Base-by-base conservation (phyloP, 202 grass and related monocot genomes). In the Cymbopogon flexuosus region DNA sequence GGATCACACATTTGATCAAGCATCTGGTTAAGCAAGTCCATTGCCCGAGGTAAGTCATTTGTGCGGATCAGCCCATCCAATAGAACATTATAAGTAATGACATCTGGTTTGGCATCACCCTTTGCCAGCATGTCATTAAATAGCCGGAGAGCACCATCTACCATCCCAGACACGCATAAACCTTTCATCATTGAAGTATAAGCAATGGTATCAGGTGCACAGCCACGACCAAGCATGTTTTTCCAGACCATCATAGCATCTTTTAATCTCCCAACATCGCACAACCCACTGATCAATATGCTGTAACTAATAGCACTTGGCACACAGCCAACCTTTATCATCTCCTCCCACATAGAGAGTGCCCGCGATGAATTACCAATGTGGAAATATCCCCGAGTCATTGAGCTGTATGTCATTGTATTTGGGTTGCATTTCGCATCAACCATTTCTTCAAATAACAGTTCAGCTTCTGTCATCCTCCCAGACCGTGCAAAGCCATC, bases 221-320 rank as follows among this genome's bases (percentile, higher is more conserved):
- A 93, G 15, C 90, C 95, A 83, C 63, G 65, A 29, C 18, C 76
- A 68, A 92, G 72, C 95, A 98, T 98, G 76, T 90, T 69, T 84
- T 95, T 98, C 95, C 95, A 98, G 27, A 94, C 87, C 92, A 95
- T 98, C 95, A 95, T 91, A 62, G 90, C 88, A 59, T 98, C 88
- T 82, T 95, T 94, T 33, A 94, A 77, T 90, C 65, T 91, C 37
- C 95, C 92, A 14, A 84, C 57, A 71, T 86, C 85, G 59, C 92
- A 98, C 27, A 98, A 68, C 31, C 92, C 92, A 58, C 69, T 88
- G 79, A 98, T 94, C 68, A 93, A 78, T 64, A 98, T 91, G 79
- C 95, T 98, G 52, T 93, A 98, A 65, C 84, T 84, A 13, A 98
- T 77, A 37, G 73, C 76, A 71, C 84, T 94, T 61, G 95, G 95